Conservation (phyloP, 1,139 yeast species). For the Taphrina communis region DNA sequence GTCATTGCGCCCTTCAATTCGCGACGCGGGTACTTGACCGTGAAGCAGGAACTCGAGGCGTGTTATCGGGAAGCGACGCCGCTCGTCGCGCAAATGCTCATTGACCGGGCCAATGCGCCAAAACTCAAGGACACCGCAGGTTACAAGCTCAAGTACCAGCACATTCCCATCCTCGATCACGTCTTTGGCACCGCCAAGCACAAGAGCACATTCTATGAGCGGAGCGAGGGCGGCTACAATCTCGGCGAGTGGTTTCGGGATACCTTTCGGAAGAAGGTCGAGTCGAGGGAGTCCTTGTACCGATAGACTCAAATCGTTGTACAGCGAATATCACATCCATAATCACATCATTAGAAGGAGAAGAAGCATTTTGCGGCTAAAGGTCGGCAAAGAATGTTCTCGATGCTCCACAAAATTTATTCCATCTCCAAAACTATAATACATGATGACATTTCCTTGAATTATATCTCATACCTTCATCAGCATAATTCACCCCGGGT, state of each 20-base stretch:
- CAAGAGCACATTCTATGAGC: slow-evolving; percentile 32
- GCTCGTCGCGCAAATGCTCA: slow-evolving; percentile 13
- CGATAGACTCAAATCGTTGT: background rate
- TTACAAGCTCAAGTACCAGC: slow-evolving; percentile 25
- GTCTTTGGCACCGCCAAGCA: slow-evolving; percentile 28
- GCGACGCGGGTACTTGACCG: slow-evolving; percentile 67
- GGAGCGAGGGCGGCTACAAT: slow-evolving; percentile 31
- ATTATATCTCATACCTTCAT: no score
- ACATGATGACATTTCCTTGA: background rate
- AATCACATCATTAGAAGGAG: no score
- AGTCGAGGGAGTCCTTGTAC: slow-evolving; percentile 13
- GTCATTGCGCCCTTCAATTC: slow-evolving; percentile 77
- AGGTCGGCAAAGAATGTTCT: slow-evolving; percentile 20
- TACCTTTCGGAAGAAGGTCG: slow-evolving; percentile 22
- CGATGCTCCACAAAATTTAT: slow-evolving; percentile 19
- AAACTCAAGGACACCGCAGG: slow-evolving; percentile 28
- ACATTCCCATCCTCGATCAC: slow-evolving; percentile 28
- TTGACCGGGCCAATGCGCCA: slow-evolving; percentile 37
- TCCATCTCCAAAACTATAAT: background rate
- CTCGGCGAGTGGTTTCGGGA: slow-evolving; percentile 36
- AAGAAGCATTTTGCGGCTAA: background rate
- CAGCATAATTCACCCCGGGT: no score
- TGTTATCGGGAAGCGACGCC: slow-evolving; percentile 51
- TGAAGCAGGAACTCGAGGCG: slow-evolving; percentile 59
- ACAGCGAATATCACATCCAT: background rate